Conservation (phyloP, 805 yeast species). For the Lipomyces spencermartinsiae region DNA sequence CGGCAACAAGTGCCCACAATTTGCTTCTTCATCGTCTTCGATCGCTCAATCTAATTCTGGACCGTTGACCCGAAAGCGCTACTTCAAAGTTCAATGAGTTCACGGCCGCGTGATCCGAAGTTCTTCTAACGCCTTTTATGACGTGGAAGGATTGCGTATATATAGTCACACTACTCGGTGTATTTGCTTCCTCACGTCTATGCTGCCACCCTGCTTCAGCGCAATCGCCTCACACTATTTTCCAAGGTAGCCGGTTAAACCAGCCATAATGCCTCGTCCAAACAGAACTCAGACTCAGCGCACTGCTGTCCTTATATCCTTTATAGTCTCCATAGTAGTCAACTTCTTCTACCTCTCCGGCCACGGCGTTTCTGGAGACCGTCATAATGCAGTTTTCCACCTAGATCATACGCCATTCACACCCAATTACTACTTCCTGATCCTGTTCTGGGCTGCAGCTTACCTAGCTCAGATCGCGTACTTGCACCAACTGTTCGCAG, state of each 20-base stretch:
- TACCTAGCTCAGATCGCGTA: slow-evolving; percentile 57
- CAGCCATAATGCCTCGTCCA: not conserved
- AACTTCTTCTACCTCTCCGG: slow-evolving; percentile 64
- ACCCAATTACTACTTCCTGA: slow-evolving; percentile 47
- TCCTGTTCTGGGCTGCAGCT: slow-evolving; percentile 64
- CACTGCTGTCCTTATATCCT: slow-evolving; percentile 56
- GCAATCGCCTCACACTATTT: not conserved
- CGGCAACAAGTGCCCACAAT: not conserved
- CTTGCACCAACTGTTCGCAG: slow-evolving; percentile 42
- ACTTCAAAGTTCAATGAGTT: not conserved
- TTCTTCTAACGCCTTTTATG: not conserved
- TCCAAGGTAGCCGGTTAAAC: not conserved
- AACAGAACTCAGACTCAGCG: slow-evolving; percentile 45
- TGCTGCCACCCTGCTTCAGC: not conserved
- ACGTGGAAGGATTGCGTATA: not conserved
- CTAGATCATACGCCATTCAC: slow-evolving; percentile 73
- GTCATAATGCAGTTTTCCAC: slow-evolving; percentile 29
- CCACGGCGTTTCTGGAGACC: slow-evolving; percentile 51
- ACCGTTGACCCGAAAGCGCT: not conserved
- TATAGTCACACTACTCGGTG: not conserved
- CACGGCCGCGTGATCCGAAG: not conserved
- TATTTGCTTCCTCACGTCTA: not conserved
- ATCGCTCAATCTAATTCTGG: not conserved
- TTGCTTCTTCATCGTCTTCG: not conserved
- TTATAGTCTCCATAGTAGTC: slow-evolving; percentile 62